Conservation (phyloP, 2,329 filamentous ascomycete species). For the Fonsecaea multimorphosa region DNA sequence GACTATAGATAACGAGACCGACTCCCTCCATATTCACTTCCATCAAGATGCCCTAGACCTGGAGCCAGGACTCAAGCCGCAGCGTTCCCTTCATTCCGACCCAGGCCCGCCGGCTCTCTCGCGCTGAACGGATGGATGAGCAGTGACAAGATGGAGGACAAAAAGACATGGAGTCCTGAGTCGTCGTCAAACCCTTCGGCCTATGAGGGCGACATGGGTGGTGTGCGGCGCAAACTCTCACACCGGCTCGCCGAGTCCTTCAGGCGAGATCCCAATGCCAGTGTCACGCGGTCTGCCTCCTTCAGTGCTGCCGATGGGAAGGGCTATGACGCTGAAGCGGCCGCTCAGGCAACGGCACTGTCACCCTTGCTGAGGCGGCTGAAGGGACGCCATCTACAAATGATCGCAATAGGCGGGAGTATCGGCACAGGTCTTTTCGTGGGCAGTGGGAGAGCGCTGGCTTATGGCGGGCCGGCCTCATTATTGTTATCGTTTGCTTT, state of each 20-base stretch:
- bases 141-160: slow-evolving; percentile 34
- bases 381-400: slow-evolving; percentile 43
- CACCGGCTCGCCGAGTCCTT: slow-evolving; percentile 42
- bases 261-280: slow-evolving; percentile 43
- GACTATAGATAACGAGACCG: not conserved
- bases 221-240: slow-evolving; percentile 30
- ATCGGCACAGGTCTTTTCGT: slow-evolving; percentile 92
- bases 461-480: slow-evolving; percentile 71
- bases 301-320: slow-evolving; percentile 32
- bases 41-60: slow-evolving; percentile 5
- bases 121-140: slow-evolving; percentile 15
- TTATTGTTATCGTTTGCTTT: slow-evolving; percentile 78
- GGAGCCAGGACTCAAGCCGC: not conserved
- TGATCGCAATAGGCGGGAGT: slow-evolving; percentile 80
- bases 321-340: slow-evolving; percentile 41
- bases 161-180: slow-evolving; percentile 36
- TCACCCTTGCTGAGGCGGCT: slow-evolving; percentile 42
- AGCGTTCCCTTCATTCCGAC: not conserved
- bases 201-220: slow-evolving; percentile 36
- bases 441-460: slow-evolving; percentile 73
- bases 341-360: slow-evolving; percentile 40
- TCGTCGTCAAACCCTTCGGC: slow-evolving; percentile 33
- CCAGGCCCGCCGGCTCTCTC: not conserved
- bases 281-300: slow-evolving; percentile 35
- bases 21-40: not conserved